These are phyloP conservation scores for Clonostachys byssicola DNA, from an alignment of 2,329 filamentous ascomycete species.

Conservation along the genomic window DNA sequence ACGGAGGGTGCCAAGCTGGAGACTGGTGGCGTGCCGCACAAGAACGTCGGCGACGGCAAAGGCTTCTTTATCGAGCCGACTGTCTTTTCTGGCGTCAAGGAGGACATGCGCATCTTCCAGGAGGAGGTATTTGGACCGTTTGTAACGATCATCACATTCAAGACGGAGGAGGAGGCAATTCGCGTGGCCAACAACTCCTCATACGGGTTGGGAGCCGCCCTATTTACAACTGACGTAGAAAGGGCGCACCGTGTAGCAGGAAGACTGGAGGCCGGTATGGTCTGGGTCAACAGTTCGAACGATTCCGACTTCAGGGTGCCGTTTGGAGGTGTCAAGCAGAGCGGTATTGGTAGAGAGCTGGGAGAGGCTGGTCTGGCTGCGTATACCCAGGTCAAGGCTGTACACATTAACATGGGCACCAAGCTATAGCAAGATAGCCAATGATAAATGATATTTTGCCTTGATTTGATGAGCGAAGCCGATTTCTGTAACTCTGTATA, in stretches of 20 bases:
- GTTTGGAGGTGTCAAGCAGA: slow-evolving; percentile 50
- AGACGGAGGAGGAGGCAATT: slow-evolving; percentile 13
- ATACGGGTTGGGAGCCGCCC: slow-evolving; percentile 46
- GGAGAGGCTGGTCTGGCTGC: slow-evolving; percentile 33
- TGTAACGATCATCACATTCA: slow-evolving; percentile 9
- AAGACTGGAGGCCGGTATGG: slow-evolving; percentile 45
- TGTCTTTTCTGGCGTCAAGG: slow-evolving; percentile 13
- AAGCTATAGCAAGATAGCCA: background rate
- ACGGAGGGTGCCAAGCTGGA: slow-evolving; percentile 47
- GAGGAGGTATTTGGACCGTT: slow-evolving; percentile 20
- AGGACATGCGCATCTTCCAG: slow-evolving; percentile 10
- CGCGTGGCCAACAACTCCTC: slow-evolving; percentile 27
- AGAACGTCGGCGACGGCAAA: slow-evolving; percentile 2
- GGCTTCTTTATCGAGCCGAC: slow-evolving; percentile 16
- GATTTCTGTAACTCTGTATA: no score
- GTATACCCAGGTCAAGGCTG: slow-evolving; percentile 29
- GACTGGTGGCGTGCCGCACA: slow-evolving; percentile 4
- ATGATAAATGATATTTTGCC: no score
- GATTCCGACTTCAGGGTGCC: slow-evolving; percentile 30
- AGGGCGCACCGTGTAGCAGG: slow-evolving; percentile 26
- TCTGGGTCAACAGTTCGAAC: slow-evolving; percentile 25
- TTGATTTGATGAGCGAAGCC: no score
- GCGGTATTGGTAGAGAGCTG: slow-evolving; percentile 50
- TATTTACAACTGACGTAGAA: slow-evolving; percentile 48
- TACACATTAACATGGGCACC: slow-evolving; percentile 14